Conservation (phyloP, 1,139 yeast genomes). For the Candida sp. region DNA sequence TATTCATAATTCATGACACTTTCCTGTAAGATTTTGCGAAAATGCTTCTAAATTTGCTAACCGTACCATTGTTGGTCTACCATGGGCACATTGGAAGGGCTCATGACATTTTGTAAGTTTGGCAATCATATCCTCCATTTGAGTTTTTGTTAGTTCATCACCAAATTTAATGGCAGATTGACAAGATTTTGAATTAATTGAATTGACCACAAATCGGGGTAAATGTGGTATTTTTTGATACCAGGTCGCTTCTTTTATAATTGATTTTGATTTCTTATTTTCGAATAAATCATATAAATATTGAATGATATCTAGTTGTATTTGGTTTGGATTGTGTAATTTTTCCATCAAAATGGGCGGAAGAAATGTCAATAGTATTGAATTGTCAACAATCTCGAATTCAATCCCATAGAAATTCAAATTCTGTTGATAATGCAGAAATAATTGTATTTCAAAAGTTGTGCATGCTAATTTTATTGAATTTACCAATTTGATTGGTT, state of each 20-base stretch:
- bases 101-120: slow-evolving; percentile 45
- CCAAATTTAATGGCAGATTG: slow-evolving; percentile 77
- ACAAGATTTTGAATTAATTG: slow-evolving; percentile 65
- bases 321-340: slow-evolving; percentile 17
- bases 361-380: slow-evolving; percentile 26
- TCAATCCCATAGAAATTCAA: slow-evolving; percentile 35
- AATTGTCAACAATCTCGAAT: slow-evolving; percentile 12
- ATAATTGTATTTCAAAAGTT: slow-evolving; percentile 23
- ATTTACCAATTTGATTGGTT: slow-evolving; percentile 4
- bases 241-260: slow-evolving; percentile 10
- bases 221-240: slow-evolving; percentile 17
- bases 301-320: slow-evolving; percentile 35
- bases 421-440: slow-evolving; percentile 22
- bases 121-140: slow-evolving; percentile 44
- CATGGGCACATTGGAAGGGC: slow-evolving; percentile 88
- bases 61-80: slow-evolving; percentile 74
- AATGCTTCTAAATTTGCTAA: slow-evolving; percentile 20
- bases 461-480: slow-evolving; percentile 18
- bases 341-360: slow-evolving; percentile 37
- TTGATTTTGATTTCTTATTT: slow-evolving; percentile 12
- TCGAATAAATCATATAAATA: slow-evolving; percentile 38
- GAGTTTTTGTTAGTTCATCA: slow-evolving; percentile 33
- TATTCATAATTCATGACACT: too few relatives aligned
- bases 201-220: slow-evolving; percentile 49
- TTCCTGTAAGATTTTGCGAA: too few relatives aligned